Conservation (phyloP, 1,139 yeast species). For the Casaregolazyma suthepensis region DNA sequence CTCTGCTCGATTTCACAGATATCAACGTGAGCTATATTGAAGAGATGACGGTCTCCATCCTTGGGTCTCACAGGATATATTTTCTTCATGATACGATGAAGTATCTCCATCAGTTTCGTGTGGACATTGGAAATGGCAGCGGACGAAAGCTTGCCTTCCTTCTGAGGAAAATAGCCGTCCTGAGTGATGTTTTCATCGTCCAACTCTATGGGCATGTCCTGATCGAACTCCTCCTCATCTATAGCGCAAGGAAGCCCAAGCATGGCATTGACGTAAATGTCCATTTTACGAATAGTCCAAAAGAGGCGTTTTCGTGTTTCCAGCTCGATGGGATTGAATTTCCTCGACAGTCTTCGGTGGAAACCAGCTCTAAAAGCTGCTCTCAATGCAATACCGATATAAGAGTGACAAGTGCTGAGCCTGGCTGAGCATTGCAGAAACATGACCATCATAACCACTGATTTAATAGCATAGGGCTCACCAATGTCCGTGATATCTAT, state of each 20-base stretch:
- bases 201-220: conserved; percentile 74
- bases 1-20: conserved; percentile 71
- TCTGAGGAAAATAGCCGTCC: conserved; percentile 38
- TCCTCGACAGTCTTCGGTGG: conserved; percentile 64
- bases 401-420: conserved; percentile 82
- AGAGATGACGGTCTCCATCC: conserved; percentile 9
- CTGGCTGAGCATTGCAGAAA: conserved; percentile 89
- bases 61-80: conserved; percentile 49
- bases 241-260: conserved; percentile 72
- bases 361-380: conserved; percentile 84
- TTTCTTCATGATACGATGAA: conserved; percentile 49
- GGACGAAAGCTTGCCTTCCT: conserved; percentile 49
- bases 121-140: conserved; percentile 83
- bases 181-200: conserved; percentile 86
- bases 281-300: conserved; percentile 89
- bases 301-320: conserved; percentile 82
- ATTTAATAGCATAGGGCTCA: conserved; percentile 63
- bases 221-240: conserved; percentile 78
- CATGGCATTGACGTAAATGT: conserved; percentile 82
- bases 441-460: conserved; percentile 58
- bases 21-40: conserved; percentile 45
- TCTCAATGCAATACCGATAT: conserved; percentile 86
- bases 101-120: conserved; percentile 61
- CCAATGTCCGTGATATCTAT: conserved; percentile 62
- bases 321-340: conserved; percentile 73